Evolutionary conservation across 306 rosid genomes (phyloP).

Genomic region (Begonia peltatifolia): DNA sequence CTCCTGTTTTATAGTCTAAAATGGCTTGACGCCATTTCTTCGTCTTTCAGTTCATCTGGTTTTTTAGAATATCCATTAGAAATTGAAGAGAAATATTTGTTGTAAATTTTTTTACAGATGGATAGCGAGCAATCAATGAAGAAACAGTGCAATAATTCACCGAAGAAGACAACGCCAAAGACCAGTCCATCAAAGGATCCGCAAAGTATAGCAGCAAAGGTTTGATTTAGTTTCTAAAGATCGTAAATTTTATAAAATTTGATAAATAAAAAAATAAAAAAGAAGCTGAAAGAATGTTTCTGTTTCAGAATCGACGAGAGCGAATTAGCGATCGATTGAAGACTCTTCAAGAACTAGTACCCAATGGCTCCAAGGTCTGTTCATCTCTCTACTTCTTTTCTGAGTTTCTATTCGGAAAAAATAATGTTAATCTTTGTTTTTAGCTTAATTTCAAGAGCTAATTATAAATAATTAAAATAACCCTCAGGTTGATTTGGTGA

Average conservation of each 20-base stretch:
- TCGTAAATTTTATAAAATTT: not conserved
- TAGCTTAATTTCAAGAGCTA: too few species aligned
- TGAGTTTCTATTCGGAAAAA: too few species aligned
- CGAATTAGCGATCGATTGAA: slow-evolving; percentile 87
- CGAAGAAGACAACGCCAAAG: slow-evolving; percentile 41
- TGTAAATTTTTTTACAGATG: slow-evolving; percentile 19
- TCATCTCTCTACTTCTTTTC: too few species aligned
- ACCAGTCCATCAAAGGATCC: slow-evolving; percentile 54
- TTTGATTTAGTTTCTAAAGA: slow-evolving; percentile 22
- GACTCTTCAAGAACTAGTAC: slow-evolving; percentile 65
- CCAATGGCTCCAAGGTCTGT: slow-evolving; percentile 80
- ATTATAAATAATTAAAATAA: too few species aligned
- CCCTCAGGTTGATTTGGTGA: slow-evolving; percentile 74
- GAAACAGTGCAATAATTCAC: slow-evolving; percentile 39
- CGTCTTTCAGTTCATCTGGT: not conserved
- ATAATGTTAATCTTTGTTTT: too few species aligned
- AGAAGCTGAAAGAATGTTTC: slow-evolving; percentile 23
- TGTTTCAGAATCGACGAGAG: slow-evolving; percentile 79
- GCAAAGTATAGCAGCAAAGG: slow-evolving; percentile 93
- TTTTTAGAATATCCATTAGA: not conserved
- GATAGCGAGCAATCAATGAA: slow-evolving; percentile 28
- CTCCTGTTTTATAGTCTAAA: too few species aligned
- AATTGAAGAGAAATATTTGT: too few species aligned
- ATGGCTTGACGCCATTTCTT: too few species aligned
- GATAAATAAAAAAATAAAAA: not conserved